Conservation (phyloP, 176 grass and related monocot genomes). For the Carex scoparia region DNA sequence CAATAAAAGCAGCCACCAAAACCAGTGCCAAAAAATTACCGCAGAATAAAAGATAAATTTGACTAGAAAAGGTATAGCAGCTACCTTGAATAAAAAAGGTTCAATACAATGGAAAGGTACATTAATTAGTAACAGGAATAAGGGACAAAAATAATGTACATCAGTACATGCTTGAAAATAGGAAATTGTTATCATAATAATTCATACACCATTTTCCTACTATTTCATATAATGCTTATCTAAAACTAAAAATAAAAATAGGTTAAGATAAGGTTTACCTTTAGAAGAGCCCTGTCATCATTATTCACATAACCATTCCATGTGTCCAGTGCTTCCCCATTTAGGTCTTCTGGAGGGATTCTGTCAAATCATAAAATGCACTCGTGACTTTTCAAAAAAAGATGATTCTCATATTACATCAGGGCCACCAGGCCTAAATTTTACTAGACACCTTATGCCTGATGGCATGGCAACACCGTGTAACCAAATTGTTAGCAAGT, state of each 20-base stretch:
- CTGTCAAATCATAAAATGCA: conserved; percentile 38
- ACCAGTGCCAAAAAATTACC: not conserved
- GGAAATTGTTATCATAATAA: conserved; percentile 3
- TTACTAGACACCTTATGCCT: not conserved
- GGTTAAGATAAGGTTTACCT: conserved; percentile 65
- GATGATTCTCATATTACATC: not conserved
- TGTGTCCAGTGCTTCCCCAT: conserved; percentile 35
- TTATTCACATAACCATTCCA: conserved; percentile 87
- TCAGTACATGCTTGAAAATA: not conserved
- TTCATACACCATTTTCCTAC: not conserved
- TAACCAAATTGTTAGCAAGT: not conserved
- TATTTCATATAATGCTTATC: conserved; percentile 16
- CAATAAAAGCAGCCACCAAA: not conserved
- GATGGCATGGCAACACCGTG: not conserved
- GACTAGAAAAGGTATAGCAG: not conserved
- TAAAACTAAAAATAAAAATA: conserved; percentile 21
- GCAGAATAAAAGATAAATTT: conserved; percentile 6
- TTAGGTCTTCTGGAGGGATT: conserved; percentile 37
- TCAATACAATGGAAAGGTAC: not conserved
- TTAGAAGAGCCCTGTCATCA: conserved; percentile 85
- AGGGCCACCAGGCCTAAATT: not conserved
- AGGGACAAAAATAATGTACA: not conserved
- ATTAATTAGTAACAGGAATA: not conserved
- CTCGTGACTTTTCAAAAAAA: not conserved
- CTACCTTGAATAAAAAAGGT: not conserved